A percentile compares a stretch with the other conserved stretches of the same genome.
phyloP scores from a whole-genome alignment of 257 asterid species.

The Fraxinus quadrangulata region DNA sequence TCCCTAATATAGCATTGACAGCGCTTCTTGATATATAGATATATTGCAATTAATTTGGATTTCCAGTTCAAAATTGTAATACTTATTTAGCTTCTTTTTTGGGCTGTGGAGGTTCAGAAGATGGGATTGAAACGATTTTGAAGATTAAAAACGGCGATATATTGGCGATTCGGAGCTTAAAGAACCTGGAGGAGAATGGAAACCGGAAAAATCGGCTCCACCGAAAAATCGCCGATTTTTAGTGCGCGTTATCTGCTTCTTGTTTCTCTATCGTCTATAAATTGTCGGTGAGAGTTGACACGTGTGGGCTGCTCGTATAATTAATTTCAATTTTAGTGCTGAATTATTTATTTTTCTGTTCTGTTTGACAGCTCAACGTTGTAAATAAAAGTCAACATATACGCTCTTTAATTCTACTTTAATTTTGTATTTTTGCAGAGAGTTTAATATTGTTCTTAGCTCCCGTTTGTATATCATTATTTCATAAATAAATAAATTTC shows the following conservation, averaged over 20 bases:
- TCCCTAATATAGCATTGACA: too few species aligned
- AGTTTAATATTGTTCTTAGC: too few species aligned
- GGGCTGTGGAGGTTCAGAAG: slow-evolving; percentile 27
- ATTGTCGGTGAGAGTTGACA: slow-evolving; percentile 27
- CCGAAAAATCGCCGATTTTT: slow-evolving; percentile 64
- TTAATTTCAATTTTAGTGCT: neutral
- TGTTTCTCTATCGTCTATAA: slow-evolving; percentile 5
- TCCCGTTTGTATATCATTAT: too few species aligned
- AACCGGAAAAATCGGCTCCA: slow-evolving; percentile 40
- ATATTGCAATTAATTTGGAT: too few species aligned
- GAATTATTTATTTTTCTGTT: neutral
- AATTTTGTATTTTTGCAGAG: neutral
- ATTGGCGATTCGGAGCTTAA: slow-evolving; percentile 58
- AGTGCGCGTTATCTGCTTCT: slow-evolving; percentile 24
- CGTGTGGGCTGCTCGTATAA: slow-evolving; percentile 19
- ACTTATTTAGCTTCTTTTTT: neutral
- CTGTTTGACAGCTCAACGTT: neutral
- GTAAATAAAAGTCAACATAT: neutral
- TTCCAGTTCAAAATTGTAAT: neutral
- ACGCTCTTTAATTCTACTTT: neutral
- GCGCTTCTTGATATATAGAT: too few species aligned
- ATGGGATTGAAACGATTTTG: slow-evolving; percentile 30
- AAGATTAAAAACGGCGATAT: slow-evolving; percentile 45
- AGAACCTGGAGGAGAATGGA: slow-evolving; percentile 46
- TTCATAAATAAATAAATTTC: too few species aligned